Evolutionary conservation across 305 asterid genomes (phyloP).

Genomic region (Petunia hybrid): DNA sequence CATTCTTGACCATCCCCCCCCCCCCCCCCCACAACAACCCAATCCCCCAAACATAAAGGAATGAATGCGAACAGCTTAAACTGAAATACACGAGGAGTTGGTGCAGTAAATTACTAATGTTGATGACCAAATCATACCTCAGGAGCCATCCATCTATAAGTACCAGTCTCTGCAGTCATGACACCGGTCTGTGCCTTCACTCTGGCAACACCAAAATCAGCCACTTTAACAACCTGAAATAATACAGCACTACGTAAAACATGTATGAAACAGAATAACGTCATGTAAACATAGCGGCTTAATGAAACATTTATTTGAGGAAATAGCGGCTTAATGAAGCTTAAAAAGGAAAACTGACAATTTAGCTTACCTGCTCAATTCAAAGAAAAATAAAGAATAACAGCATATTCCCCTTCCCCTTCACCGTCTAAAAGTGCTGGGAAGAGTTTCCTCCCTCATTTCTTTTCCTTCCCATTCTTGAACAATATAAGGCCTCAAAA

Average conservation of each 20-base stretch:
- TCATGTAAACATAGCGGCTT: neutral
- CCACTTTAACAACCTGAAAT: constrained; percentile 55
- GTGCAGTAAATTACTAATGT: neutral
- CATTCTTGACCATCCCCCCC: neutral
- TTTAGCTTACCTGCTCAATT: constrained; percentile 1
- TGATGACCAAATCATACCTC: constrained; percentile 44
- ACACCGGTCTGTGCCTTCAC: constrained; percentile 54
- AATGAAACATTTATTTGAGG: neutral
- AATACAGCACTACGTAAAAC: constrained; percentile 1
- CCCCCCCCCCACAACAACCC: too few relatives aligned
- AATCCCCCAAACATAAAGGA: neutral
- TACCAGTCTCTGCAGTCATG: constrained; percentile 62
- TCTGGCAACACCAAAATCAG: constrained; percentile 61
- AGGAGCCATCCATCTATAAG: constrained; percentile 63
- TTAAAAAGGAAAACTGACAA: neutral
- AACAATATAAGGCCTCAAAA: neutral
- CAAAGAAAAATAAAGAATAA: neutral
- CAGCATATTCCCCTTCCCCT: neutral
- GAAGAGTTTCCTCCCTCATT: neutral
- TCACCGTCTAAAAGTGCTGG: neutral
- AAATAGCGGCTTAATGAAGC: constrained; percentile 6
- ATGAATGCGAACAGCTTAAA: neutral
- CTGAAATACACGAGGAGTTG: neutral
- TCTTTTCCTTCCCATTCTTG: constrained; percentile 23
- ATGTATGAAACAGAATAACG: neutral